Percentiles rank a stretch among this genome's conserved stretches.
phyloP scores from a whole-genome alignment of 2,329 filamentous ascomycete species.

The Aspergillus sergii region DNA sequence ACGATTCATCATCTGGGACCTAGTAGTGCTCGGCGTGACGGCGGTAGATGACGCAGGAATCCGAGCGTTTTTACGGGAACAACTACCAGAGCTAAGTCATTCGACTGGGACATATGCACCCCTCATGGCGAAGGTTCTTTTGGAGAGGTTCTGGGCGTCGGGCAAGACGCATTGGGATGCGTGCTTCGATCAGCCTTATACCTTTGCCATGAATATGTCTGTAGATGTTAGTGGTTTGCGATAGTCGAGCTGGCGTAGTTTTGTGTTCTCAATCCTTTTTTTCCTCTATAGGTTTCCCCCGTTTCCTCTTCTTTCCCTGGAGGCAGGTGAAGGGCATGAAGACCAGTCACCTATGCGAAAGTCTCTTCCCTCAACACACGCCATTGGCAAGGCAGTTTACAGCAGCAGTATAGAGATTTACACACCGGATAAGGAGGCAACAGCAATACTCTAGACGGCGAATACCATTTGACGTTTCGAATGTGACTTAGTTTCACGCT shows the following conservation, averaged over 20 bases:
- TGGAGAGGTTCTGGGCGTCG: constrained; percentile 41
- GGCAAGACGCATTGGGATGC: constrained; percentile 37
- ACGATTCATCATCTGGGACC: constrained; percentile 38
- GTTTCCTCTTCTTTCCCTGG: too few species aligned
- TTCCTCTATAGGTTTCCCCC: neutral
- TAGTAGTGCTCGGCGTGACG: constrained; percentile 41
- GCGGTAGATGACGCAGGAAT: constrained; percentile 24
- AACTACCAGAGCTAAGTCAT: constrained; percentile 30
- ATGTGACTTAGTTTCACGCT: too few species aligned
- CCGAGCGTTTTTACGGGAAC: constrained; percentile 31
- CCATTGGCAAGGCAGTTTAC: too few species aligned
- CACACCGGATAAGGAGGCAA: too few species aligned
- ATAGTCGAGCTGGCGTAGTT: neutral
- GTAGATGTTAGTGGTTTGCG: constrained; percentile 9
- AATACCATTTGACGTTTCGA: too few species aligned
- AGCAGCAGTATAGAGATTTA: too few species aligned
- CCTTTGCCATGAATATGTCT: constrained; percentile 25
- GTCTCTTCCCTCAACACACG: too few species aligned
- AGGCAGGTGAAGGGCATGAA: too few species aligned
- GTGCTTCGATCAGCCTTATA: constrained; percentile 42
- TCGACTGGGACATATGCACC: constrained; percentile 33
- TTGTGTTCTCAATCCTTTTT: neutral
- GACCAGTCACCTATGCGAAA: too few species aligned
- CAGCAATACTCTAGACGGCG: too few species aligned
- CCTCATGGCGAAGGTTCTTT: constrained; percentile 31